Percentiles rank a stretch among this genome's conserved stretches.
Conservation (phyloP, 129 eudicot species). For the Lactuca sativa region DNA sequence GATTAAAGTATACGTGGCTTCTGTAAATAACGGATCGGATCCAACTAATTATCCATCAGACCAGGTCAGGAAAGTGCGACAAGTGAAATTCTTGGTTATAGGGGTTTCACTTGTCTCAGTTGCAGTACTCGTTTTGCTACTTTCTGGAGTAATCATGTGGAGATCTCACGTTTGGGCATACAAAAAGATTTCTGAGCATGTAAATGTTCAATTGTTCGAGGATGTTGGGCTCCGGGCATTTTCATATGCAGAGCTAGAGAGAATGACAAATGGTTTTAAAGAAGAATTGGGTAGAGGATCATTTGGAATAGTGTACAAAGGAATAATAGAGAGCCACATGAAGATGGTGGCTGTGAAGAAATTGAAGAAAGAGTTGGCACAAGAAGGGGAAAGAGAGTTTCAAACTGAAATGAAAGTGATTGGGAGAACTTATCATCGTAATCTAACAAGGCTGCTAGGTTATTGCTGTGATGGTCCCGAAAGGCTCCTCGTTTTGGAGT, state of each 20-base stretch:
- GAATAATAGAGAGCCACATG: neutral
- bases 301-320: slow-evolving; percentile 29
- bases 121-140: too few species aligned
- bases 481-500: slow-evolving; percentile 44
- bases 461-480: slow-evolving; percentile 37
- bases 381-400: slow-evolving; percentile 24
- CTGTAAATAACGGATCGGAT: neutral
- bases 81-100: slow-evolving; percentile 13
- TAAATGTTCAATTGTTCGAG: slow-evolving; percentile 5
- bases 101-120: slow-evolving; percentile 23
- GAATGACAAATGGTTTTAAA: slow-evolving; percentile 31
- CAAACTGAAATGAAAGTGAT: too few species aligned
- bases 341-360: slow-evolving; percentile 31
- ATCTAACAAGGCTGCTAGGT: slow-evolving; percentile 37
- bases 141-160: too few species aligned
- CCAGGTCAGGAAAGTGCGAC: slow-evolving; percentile 1
- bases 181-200: too few species aligned
- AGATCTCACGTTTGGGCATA: too few species aligned
- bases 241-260: slow-evolving; percentile 35
- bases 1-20: slow-evolving; percentile 1
- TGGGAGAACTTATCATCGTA: slow-evolving; percentile 40
- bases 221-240: slow-evolving; percentile 26
- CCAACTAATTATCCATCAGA: neutral
- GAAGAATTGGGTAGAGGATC: slow-evolving; percentile 47
- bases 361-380: slow-evolving; percentile 9